Evolutionary conservation across 2,329 filamentous ascomycete genomes (phyloP), one percentile per base, ranked within the genome.

Genomic region (Drechslerella coelobrocha): DNA sequence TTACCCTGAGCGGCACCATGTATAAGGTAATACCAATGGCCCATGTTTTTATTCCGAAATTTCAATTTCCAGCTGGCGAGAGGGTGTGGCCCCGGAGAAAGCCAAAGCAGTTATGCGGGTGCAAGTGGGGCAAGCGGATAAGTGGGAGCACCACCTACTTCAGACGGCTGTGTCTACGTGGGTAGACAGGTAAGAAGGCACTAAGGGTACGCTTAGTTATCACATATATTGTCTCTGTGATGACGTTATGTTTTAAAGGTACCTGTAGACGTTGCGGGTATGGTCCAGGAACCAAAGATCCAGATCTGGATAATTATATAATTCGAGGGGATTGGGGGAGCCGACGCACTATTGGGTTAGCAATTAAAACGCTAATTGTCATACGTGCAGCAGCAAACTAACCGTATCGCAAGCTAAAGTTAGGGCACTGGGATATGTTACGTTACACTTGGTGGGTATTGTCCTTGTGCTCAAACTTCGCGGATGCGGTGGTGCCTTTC

Each of bases 391-490:
- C n/a, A n/a, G 4, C 12, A 34, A 34, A 34, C 4, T 14, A 14
- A n/a, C 34, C 17, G 34, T 39, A 39, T 39, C 34, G 34, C 34
- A 39, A n/a, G n/a, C n/a, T n/a, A n/a, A n/a, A n/a, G n/a, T n/a
- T n/a, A 39, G 34, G 34, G 34, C 34, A 14, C 34, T 14, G 34
- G 34, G 17, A 39, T n/a, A 6, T n/a, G 34, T 39, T 39, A 39
- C 34, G 34, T 39, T 39, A 39, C 34, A 39, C 34, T 39, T n/a
- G 3, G 34, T 39, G 34, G 34, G 34, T 14, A 39, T 39, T 39
- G 37, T 66, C 45, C 39, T 56, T 57, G 50, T 54, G 57, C 57
- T 66, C 47, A 60, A 45, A 52, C 26, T 37, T 48, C 48, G 54
- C 54, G 54, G 37, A 59, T 66, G 54, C 53, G 56, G 51, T 47